phyloP scores from a whole-genome alignment of 805 yeast species.

The Teunomyces aglyptinius region DNA sequence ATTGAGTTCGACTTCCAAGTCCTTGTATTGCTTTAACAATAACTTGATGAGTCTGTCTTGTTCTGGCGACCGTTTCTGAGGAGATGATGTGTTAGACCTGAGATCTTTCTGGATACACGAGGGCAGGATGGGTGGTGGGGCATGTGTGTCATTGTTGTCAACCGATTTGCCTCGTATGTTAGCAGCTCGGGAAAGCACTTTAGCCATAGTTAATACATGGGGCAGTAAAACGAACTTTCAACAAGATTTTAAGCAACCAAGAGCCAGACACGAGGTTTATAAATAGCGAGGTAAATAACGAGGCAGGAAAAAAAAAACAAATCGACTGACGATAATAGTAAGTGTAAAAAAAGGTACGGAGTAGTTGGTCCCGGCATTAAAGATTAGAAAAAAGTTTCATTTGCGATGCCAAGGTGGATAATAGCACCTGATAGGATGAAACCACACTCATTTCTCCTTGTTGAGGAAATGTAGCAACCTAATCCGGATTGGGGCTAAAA shows the following conservation, averaged over 20 bases:
- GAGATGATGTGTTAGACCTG: background rate
- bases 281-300: background rate
- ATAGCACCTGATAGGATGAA: background rate
- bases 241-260: background rate
- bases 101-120: constrained; percentile 1
- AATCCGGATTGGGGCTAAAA: background rate
- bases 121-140: constrained; percentile 6
- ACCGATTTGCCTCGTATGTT: constrained; percentile 13
- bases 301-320: background rate
- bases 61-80: constrained; percentile 10
- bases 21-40: constrained; percentile 33
- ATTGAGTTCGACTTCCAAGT: constrained; percentile 41
- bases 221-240: background rate
- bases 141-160: background rate
- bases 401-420: background rate
- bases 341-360: background rate
- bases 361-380: background rate
- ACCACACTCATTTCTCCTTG: background rate
- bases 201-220: constrained; percentile 13
- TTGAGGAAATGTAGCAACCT: background rate
- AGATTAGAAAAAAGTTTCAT: background rate
- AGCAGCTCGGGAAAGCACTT: constrained; percentile 18
- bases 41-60: constrained; percentile 19
- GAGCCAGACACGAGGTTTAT: background rate
- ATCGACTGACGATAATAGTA: background rate